Base-by-base conservation (phyloP, 306 rosid species). In the Corylus heterophylla region DNA sequence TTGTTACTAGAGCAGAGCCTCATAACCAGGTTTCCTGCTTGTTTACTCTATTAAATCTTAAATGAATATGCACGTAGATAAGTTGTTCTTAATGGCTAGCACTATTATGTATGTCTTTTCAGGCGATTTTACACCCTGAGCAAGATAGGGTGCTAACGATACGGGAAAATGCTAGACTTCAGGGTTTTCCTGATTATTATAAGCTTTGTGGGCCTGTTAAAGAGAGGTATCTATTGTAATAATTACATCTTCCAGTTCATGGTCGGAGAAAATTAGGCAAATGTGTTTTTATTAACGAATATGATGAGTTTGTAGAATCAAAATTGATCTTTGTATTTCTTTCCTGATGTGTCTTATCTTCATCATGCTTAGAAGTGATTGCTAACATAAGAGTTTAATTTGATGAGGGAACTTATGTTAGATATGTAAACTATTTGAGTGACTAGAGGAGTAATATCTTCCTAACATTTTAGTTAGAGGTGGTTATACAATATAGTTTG, bases 151-250 rank as follows among this genome's bases (percentile, higher is more conserved):
- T 88, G 54, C 84, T 94, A 29, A 83, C 93, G 0, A 44, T 92
- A 71, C 91, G 97, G 59, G 98, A 94, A 85, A 86, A 82, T 85
- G 97, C 98, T 8, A 89, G 98, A 77, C 87, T 94, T 71, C 98
- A 91, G 77, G 98, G 98, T 25, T 94, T 94, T 74, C 97, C 97
- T 0, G 98, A 94, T 78, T 90, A 80, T 50, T 94, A 92, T 54
- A 86, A 85, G 74, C 85, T 91, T 16, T 82, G 80, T 81, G 98
- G 98, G 52, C 82, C 93, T 0, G 81, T 92, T 22, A 94, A 89
- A 80, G 83, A 86, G 84, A 94, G 98, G 97, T 89, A 79, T 1
- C 31, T 4, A 27, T 62, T 62, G 29, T 29, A 29, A 59, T 9
- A 2, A 27, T 29, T 67, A 18, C n/a, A 67, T 42, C 49, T 39